A percentile compares a stretch with the other conserved stretches of the same genome.
phyloP scores from a whole-genome alignment of 2,329 filamentous ascomycete genomes.

The Xylaria sp. region DNA sequence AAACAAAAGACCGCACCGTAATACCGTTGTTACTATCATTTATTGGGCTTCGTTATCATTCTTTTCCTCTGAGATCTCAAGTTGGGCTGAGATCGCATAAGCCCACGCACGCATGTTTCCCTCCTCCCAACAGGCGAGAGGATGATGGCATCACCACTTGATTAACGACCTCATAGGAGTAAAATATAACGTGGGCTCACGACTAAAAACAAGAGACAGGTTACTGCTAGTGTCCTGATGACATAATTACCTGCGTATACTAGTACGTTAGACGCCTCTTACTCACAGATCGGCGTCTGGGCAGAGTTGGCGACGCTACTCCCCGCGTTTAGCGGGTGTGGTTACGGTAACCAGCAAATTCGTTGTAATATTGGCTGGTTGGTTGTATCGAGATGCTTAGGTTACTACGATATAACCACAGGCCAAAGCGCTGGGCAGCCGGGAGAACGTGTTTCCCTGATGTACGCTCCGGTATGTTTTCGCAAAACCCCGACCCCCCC shows the following conservation, averaged over 20 bases:
- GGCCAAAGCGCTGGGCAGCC: not conserved
- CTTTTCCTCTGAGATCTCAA: too few species aligned
- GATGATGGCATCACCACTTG: not conserved
- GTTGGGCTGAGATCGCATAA: not conserved
- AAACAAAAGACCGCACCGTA: slow-evolving; percentile 7
- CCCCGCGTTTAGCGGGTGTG: not conserved
- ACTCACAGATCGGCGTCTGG: not conserved
- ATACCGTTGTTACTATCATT: not conserved
- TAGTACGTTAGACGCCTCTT: not conserved
- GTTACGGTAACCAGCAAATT: not conserved
- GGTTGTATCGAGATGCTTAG: not conserved
- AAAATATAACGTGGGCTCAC: not conserved
- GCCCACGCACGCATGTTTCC: not conserved
- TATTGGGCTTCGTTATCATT: slow-evolving; percentile 6
- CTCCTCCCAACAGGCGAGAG: not conserved
- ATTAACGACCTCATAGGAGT: not conserved
- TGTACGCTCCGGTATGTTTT: not conserved
- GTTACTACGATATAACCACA: not conserved
- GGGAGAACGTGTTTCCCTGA: not conserved
- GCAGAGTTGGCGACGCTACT: not conserved
- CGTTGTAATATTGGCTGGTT: not conserved
- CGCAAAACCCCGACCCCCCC: slow-evolving; percentile 1
- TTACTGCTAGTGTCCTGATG: not conserved
- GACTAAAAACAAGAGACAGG: not conserved
- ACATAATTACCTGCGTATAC: not conserved